Evolutionary conservation across 192 early-diverging fungal species (phyloP).

Genomic region (Umbelopsis vinacea): DNA sequence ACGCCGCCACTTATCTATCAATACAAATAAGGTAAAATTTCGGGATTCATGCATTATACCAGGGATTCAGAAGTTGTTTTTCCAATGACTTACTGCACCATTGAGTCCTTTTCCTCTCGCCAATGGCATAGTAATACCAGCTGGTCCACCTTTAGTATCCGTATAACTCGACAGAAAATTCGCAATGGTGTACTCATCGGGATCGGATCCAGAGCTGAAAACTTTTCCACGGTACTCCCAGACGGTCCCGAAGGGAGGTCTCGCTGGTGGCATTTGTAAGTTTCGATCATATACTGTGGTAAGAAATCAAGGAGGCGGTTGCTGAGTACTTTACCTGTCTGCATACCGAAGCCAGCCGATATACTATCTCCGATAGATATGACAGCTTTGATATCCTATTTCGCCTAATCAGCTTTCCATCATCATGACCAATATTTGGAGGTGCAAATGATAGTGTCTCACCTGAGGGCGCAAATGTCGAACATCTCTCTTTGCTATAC

Average conservation of each 20-base stretch:
- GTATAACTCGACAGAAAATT: slow-evolving; percentile 49
- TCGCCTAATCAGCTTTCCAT: neutral
- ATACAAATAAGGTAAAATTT: neutral
- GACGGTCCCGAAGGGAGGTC: slow-evolving; percentile 53
- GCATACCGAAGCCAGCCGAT: slow-evolving; percentile 60
- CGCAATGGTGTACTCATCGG: slow-evolving; percentile 50
- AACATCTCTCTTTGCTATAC: slow-evolving; percentile 40
- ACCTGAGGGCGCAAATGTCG: slow-evolving; percentile 54
- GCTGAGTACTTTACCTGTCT: slow-evolving; percentile 40
- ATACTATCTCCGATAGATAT: slow-evolving; percentile 58
- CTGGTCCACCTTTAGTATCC: slow-evolving; percentile 41
- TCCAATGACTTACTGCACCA: slow-evolving; percentile 46
- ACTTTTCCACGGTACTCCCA: slow-evolving; percentile 59
- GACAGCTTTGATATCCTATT: slow-evolving; percentile 54
- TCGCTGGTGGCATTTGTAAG: slow-evolving; percentile 26
- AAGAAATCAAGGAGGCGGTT: neutral
- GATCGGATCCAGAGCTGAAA: slow-evolving; percentile 54
- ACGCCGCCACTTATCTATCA: slow-evolving; percentile 56
- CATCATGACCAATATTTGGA: neutral
- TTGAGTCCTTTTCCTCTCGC: slow-evolving; percentile 53
- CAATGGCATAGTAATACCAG: slow-evolving; percentile 50
- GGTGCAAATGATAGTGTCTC: neutral
- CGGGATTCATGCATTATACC: neutral
- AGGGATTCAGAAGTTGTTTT: slow-evolving; percentile 1
- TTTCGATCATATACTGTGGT: neutral